Base-by-base conservation (phyloP, 2,329 filamentous ascomycete species). In the Fusarium austroafricanum region DNA sequence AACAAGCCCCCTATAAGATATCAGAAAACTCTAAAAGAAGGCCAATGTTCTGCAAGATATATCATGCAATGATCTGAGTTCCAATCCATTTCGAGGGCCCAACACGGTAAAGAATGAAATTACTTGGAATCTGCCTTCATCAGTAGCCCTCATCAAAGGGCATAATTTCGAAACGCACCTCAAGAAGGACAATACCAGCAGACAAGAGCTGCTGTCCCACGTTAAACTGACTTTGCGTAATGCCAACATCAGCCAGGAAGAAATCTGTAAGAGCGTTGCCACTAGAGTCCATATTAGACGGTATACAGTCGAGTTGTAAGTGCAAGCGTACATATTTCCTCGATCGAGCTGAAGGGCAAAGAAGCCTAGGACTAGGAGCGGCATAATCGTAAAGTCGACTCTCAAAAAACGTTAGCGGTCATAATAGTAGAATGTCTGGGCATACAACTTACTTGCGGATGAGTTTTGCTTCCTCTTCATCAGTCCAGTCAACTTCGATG, bases 141-240 rank as follows among this genome's bases (percentile, higher is more conserved):
- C n/a, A 70, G 54, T 10, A 15, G 33, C 6, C 8, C 8, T 4
- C 1, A 15, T 10, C 15, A 12, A 6, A 18, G 18, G 9, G 7
- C 8, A 15, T 3, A n/a, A 10, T n/a, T 15, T 9, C 3, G 15
- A 33, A 21, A 26, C 50, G 35, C 35, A 75, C 75, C 52, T 82
- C 76, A 14, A 78, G 74, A 6, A 84, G 69, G 5, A 84, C 82
- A 37, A 84, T 84, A 5, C 82, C 82, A 0, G 79, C 74, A 0
- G 82, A 83, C 2, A 84, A 71, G 29, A 85, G 73, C 62, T 83
- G 81, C 15, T 82, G 79, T 8, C 83, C 83, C 28, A 83, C 75
- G 23, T 84, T 85, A 69, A 83, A 80, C 55, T 85, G 80, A 55
- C 83, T 80, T 14, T 82, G 82, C 2, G 78, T 82, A 54, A 85